A percentile compares a stretch with the other conserved stretches of the same genome.
These are phyloP conservation scores for Trichoderma sp. DNA, from an alignment of 2,329 filamentous ascomycete genomes.

Conservation along the genomic window DNA sequence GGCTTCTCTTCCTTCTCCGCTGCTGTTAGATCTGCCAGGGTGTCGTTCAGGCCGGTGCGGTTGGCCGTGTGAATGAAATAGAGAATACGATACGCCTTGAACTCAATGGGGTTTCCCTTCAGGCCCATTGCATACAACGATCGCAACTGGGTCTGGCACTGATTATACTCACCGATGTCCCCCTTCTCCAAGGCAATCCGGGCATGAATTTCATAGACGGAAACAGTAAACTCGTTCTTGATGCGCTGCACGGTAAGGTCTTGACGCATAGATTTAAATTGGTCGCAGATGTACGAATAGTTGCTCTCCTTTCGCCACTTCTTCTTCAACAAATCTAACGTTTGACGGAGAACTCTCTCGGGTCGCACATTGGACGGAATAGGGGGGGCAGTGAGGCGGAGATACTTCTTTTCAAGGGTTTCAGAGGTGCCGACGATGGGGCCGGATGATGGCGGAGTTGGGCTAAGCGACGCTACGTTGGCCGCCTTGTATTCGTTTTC, in stretches of 20 bases:
- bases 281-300: slow-evolving; percentile 97
- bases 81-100: slow-evolving; percentile 98
- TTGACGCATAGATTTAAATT: slow-evolving; percentile 98
- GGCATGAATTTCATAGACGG: slow-evolving; percentile 95
- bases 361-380: slow-evolving; percentile 88
- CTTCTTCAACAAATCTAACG: slow-evolving; percentile 83
- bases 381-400: slow-evolving; percentile 87
- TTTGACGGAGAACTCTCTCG: slow-evolving; percentile 73
- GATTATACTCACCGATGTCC: slow-evolving; percentile 99
- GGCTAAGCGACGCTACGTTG: slow-evolving; percentile 56
- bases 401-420: slow-evolving; percentile 86
- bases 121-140: slow-evolving; percentile 84
- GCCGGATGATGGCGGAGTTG: slow-evolving; percentile 55
- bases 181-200: slow-evolving; percentile 96
- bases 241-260: slow-evolving; percentile 97
- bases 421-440: slow-evolving; percentile 86
- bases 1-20: slow-evolving; percentile 85
- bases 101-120: slow-evolving; percentile 88
- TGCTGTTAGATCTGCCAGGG: slow-evolving; percentile 96
- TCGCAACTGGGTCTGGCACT: slow-evolving; percentile 97
- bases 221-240: slow-evolving; percentile 93
- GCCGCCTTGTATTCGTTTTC: slow-evolving; percentile 62
- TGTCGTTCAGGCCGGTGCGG: slow-evolving; percentile 95
- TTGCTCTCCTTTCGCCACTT: slow-evolving; percentile 94
- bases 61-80: slow-evolving; percentile 99